Conservation (phyloP, 192 early-diverging fungal genomes). For the Dispira parvispora region DNA sequence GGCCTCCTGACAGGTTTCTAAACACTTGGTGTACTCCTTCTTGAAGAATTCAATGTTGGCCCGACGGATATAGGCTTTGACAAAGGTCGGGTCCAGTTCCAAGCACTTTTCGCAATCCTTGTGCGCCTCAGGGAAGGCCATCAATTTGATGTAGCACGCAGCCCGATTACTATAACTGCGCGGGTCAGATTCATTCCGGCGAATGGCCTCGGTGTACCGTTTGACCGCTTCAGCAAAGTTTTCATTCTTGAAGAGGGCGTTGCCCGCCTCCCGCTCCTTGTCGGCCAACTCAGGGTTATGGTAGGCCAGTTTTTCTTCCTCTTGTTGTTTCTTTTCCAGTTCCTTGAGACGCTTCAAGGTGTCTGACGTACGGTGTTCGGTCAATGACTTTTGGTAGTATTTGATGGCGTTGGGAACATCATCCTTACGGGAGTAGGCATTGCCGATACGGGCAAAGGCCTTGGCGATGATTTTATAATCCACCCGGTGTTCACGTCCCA, state of each 20-base stretch:
- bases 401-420: slow-evolving; percentile 77
- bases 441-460: slow-evolving; percentile 82
- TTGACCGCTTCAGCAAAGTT: slow-evolving; percentile 76
- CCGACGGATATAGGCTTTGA: slow-evolving; percentile 94
- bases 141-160: slow-evolving; percentile 85
- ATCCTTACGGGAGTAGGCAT: slow-evolving; percentile 65
- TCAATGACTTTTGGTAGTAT: slow-evolving; percentile 79
- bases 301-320: slow-evolving; percentile 74
- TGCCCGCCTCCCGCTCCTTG: slow-evolving; percentile 85
- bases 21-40: slow-evolving; percentile 69
- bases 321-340: slow-evolving; percentile 61
- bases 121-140: slow-evolving; percentile 84
- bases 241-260: slow-evolving; percentile 79
- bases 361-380: slow-evolving; percentile 91
- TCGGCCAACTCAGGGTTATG: slow-evolving; percentile 63
- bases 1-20: slow-evolving; percentile 68
- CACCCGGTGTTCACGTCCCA: slow-evolving; percentile 72
- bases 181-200: slow-evolving; percentile 80
- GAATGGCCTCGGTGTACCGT: slow-evolving; percentile 91
- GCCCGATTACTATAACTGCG: slow-evolving; percentile 93
- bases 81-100: slow-evolving; percentile 66
- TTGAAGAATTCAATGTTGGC: slow-evolving; percentile 74
- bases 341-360: slow-evolving; percentile 77
- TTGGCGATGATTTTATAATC: slow-evolving; percentile 96
- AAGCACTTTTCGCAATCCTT: slow-evolving; percentile 90